Evolutionary conservation across 305 asterid genomes (phyloP), one percentile per base, ranked within the genome.

Genomic region (Caryopteris hybrid): DNA sequence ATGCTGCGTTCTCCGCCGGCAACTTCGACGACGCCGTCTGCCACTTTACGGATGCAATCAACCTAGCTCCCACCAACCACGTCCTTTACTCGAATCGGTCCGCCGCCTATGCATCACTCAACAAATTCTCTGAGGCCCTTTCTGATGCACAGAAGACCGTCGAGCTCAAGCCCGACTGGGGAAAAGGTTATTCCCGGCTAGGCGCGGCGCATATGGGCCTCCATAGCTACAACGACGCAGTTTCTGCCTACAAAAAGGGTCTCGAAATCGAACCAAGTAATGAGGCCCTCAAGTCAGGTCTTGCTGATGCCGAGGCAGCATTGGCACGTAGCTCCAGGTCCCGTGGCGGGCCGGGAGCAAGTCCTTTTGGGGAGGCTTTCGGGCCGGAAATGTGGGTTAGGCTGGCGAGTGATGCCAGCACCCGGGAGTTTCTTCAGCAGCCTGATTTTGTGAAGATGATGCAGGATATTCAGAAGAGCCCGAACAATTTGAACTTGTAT

Each of bases 21-120:
- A 78, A 85, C 0, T 88, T 64, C 75, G 52, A 65, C 48, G 89
- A 84, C 0, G 97, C 97, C 52, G 79, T 85, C 13, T 67, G 65
- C 66, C 86, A 88, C 79, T 92, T 92, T 79, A 84, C 97, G 3
- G 86, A 86, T 5, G 97, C 95, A 1, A 86, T 92, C 66, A 75
- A 34, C 42, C 74, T 88, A 0, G 39, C 90, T 9, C 95, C 98
- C 1, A 55, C 85, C 13, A 90, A 90, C 72, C 97, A 92, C 65
- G 93, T 88, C 25, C 85, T 92, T 69, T 92, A 86, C 76, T 92
- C 98, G 69, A 92, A 92, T 74, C 84, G 98, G 71, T 92, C 97
- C 60, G 97, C 98, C 38, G 81, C 97, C 34, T 77, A 83, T 63
- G 98, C 97, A 21, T 92, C 98, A 0, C 83, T 90, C 51, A 68